phyloP scores from a whole-genome alignment of 441 rosid species.

The Brassica hybrid region DNA sequence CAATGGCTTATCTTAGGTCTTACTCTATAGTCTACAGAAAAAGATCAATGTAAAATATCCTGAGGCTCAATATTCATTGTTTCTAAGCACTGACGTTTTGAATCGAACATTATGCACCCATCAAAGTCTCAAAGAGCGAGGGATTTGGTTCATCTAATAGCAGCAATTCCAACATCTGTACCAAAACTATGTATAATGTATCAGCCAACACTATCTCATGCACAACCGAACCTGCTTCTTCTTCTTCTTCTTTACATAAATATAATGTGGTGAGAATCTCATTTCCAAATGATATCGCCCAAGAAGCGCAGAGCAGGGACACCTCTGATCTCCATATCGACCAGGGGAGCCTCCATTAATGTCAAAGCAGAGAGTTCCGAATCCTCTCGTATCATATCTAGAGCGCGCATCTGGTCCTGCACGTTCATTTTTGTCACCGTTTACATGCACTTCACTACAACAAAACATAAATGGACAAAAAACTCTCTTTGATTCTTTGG shows the following conservation, averaged over 20 bases:
- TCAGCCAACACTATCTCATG: conserved; percentile 6
- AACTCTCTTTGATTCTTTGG: neutral
- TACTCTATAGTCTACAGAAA: neutral
- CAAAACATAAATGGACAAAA: neutral
- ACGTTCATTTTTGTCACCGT: conserved; percentile 17
- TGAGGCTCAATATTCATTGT: conserved; percentile 27
- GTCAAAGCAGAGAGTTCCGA: conserved; percentile 75
- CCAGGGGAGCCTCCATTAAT: conserved; percentile 80
- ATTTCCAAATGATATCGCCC: conserved; percentile 94
- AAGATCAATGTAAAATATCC: conserved; percentile 31
- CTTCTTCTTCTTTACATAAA: neutral
- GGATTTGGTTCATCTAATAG: neutral
- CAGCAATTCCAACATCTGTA: neutral
- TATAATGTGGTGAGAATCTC: conserved; percentile 31
- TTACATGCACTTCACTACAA: neutral
- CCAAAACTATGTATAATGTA: conserved; percentile 14
- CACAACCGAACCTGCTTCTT: conserved; percentile 31
- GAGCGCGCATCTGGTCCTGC: conserved; percentile 95
- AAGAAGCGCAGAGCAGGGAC: conserved; percentile 90
- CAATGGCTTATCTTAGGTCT: conserved; percentile 36
- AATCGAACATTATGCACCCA: neutral
- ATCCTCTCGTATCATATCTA: conserved; percentile 74
- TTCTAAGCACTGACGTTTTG: neutral
- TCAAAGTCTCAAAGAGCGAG: neutral
- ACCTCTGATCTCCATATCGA: conserved; percentile 96